A percentile compares a stretch with the other conserved stretches of the same genome.
Conservation (phyloP, 495 filamentous ascomycete genomes). For the Penicillium odoratum region DNA sequence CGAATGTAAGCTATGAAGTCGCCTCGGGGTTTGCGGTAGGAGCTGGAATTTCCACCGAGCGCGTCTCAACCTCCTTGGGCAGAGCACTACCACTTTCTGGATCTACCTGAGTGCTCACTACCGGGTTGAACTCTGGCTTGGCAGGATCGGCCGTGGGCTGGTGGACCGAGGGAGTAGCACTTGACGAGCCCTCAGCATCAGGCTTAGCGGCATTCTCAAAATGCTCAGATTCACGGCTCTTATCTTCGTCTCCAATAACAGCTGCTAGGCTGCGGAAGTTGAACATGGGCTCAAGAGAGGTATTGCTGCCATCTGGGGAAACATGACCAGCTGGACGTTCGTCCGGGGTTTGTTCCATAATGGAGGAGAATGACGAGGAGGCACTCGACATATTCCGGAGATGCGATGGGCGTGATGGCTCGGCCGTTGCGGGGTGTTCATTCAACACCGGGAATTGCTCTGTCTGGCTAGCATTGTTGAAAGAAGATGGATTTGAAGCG, state of each 20-base stretch:
- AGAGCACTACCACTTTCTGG: constrained; percentile 19
- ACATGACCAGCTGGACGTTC: constrained; percentile 39
- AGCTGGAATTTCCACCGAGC: constrained; percentile 39
- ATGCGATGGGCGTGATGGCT: constrained; percentile 59
- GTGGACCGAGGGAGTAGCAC: constrained; percentile 18
- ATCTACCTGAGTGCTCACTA: constrained; percentile 13
- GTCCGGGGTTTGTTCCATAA: constrained; percentile 62
- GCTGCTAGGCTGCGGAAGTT: constrained; percentile 88
- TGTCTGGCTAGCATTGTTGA: constrained; percentile 7
- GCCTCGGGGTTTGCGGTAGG: constrained; percentile 27
- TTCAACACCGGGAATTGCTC: constrained; percentile 14
- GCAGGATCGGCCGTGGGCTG: constrained; percentile 15
- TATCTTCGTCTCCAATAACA: constrained; percentile 75
- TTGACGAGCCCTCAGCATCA: constrained; percentile 31
- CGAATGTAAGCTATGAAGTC: constrained; percentile 25
- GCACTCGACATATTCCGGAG: constrained; percentile 79
- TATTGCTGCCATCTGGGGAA: constrained; percentile 50
- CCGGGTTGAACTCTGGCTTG: constrained; percentile 9
- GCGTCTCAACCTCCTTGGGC: constrained; percentile 42
- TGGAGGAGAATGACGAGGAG: constrained; percentile 76
- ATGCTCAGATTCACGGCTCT: constrained; percentile 46
- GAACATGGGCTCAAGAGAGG: constrained; percentile 75
- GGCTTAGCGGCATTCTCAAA: constrained; percentile 33
- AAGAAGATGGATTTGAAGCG: constrained; percentile 10
- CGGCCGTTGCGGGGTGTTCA: constrained; percentile 31